Conservation (phyloP, 2,329 filamentous ascomycete genomes). For the Chaetomiaceae sp. region DNA sequence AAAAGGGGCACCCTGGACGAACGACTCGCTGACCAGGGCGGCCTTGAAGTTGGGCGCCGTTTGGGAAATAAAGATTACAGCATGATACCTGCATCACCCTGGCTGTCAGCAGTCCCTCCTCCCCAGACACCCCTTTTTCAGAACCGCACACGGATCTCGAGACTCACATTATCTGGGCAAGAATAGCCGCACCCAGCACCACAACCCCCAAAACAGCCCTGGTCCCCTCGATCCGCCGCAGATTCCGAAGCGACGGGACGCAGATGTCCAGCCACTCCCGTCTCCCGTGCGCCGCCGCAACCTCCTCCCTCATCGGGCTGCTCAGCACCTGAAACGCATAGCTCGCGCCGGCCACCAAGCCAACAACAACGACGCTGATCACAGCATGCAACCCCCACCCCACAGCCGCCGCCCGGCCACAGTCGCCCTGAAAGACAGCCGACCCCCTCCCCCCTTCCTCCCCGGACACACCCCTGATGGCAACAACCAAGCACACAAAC, state of each 20-base stretch:
- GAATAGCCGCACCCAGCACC: constrained; percentile 39
- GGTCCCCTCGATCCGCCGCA: constrained; percentile 38
- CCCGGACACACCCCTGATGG: constrained; percentile 31
- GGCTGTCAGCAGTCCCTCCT: not conserved
- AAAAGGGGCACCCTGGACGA: constrained; percentile 35
- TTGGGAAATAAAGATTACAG: constrained; percentile 42
- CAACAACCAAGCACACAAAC: constrained; percentile 35
- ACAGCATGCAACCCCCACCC: constrained; percentile 40
- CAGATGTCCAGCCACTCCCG: constrained; percentile 50
- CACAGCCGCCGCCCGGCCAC: constrained; percentile 33
- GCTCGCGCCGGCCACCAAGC: constrained; percentile 45
- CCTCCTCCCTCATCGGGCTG: constrained; percentile 48
- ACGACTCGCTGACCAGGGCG: constrained; percentile 34
- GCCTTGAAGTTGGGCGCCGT: constrained; percentile 32
- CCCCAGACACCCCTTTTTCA: not conserved
- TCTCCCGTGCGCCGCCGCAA: constrained; percentile 42
- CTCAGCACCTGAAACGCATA: constrained; percentile 51
- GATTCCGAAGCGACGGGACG: constrained; percentile 48
- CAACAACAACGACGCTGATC: constrained; percentile 40
- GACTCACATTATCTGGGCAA: constrained; percentile 47
- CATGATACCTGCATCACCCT: constrained; percentile 42
- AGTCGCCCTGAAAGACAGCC: constrained; percentile 37
- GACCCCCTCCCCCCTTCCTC: constrained; percentile 33
- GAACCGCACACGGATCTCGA: not conserved
- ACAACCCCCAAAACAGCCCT: constrained; percentile 37